These are phyloP conservation scores for Exophiala phaeomuriformis DNA, from an alignment of 2,329 filamentous ascomycete species.

Conservation along the genomic window DNA sequence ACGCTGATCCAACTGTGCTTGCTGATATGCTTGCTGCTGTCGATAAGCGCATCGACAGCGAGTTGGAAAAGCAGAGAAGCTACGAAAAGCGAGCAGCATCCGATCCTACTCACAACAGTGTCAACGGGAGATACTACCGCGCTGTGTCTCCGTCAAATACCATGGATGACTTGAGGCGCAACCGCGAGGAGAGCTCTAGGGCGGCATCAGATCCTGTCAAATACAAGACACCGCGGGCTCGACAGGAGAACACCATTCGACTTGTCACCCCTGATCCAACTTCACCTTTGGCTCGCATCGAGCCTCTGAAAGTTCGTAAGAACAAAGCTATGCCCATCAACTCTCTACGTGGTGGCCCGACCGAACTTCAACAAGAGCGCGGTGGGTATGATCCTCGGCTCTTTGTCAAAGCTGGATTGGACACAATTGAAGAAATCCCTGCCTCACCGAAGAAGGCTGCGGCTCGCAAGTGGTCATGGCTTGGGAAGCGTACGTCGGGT, in stretches of 20 bases:
- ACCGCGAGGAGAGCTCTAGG: slow-evolving; percentile 24
- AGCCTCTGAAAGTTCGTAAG: slow-evolving; percentile 52
- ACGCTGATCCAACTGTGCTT: slow-evolving; percentile 39
- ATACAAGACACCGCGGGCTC: slow-evolving; percentile 9
- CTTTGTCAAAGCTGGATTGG: slow-evolving; percentile 31
- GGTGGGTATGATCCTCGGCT: slow-evolving; percentile 29
- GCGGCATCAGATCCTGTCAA: slow-evolving; percentile 31
- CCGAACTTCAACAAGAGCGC: slow-evolving; percentile 24
- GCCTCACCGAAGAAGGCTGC: slow-evolving; percentile 29
- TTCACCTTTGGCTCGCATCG: slow-evolving; percentile 39
- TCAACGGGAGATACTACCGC: slow-evolving; percentile 4
- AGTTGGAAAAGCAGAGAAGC: slow-evolving; percentile 21
- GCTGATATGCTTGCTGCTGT: slow-evolving; percentile 54
- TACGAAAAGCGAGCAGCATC: slow-evolving; percentile 40
- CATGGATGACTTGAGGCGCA: slow-evolving; percentile 24
- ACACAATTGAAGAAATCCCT: slow-evolving; percentile 39
- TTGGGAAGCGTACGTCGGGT: slow-evolving; percentile 31
- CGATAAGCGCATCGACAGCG: slow-evolving; percentile 50
- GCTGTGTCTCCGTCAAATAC: slow-evolving; percentile 21
- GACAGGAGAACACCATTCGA: slow-evolving; percentile 45
- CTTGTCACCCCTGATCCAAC: slow-evolving; percentile 49
- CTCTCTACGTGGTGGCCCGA: slow-evolving; percentile 28
- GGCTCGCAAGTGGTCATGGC: slow-evolving; percentile 43
- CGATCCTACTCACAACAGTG: slow-evolving; percentile 35
- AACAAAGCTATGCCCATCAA: slow-evolving; percentile 27